phyloP scores from a whole-genome alignment of 2,329 filamentous ascomycete species.

The Penicillium sp. region DNA sequence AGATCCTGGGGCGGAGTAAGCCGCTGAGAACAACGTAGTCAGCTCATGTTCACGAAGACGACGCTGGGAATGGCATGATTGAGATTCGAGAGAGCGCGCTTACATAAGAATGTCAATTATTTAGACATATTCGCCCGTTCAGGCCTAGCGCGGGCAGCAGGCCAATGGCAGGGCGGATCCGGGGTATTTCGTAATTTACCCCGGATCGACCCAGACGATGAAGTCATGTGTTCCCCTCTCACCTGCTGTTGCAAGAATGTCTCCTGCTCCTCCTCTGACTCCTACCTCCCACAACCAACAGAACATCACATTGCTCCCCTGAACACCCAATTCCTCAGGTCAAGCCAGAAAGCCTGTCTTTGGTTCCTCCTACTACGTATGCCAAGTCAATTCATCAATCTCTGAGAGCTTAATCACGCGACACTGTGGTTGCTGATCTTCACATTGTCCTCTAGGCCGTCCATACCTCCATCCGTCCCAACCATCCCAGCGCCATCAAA shows the following conservation, averaged over 20 bases:
- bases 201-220: slow-evolving; percentile 5
- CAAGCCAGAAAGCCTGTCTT: neutral
- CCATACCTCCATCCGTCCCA: neutral
- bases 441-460: neutral
- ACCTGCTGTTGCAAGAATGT: no score
- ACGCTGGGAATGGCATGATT: no score
- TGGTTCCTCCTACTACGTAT: neutral
- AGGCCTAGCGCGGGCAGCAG: neutral
- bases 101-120: no score
- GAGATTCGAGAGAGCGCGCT: no score
- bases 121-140: neutral
- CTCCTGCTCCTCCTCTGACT: neutral
- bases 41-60: no score
- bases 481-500: neutral
- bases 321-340: neutral
- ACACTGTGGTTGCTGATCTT: neutral
- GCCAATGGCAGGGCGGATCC: slow-evolving; percentile 4
- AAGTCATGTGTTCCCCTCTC: slow-evolving; percentile 12
- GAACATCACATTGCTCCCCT: neutral
- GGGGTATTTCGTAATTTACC: slow-evolving; percentile 1
- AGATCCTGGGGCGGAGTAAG: no score
- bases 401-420: neutral
- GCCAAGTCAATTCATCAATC: neutral
- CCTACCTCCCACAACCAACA: neutral
- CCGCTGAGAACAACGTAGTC: no score